Conservation (phyloP, 345 rosid species). For the Litchi chinensis region DNA sequence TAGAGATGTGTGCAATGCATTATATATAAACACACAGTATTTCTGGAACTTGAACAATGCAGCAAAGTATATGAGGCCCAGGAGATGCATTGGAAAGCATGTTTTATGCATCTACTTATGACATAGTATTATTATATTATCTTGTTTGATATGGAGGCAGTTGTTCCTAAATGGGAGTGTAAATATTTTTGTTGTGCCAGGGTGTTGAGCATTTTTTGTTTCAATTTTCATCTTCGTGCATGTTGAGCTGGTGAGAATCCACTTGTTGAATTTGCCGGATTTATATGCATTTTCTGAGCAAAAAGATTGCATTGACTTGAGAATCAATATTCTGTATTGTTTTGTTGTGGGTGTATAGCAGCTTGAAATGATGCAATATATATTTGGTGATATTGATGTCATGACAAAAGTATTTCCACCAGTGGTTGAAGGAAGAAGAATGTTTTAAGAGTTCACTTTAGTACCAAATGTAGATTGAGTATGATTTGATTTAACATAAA, state of each 20-base stretch:
- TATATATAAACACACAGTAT: neutral
- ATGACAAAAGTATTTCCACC: neutral
- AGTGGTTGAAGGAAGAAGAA: neutral
- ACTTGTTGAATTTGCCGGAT: neutral
- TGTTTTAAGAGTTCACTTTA: neutral
- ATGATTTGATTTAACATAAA: constrained; percentile 2
- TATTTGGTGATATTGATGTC: neutral
- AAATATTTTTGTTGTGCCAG: constrained; percentile 5
- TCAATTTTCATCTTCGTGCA: constrained; percentile 12
- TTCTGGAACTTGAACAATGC: neutral
- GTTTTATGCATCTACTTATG: constrained; percentile 1
- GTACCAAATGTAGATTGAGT: neutral
- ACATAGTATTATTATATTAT: neutral
- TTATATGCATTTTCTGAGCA: neutral
- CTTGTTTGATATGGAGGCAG: constrained; percentile 4
- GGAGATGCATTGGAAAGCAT: constrained; percentile 12
- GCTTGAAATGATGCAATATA: constrained; percentile 13
- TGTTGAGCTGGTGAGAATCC: constrained; percentile 6
- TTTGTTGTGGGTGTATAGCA: neutral
- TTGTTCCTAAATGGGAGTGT: constrained; percentile 4
- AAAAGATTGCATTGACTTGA: neutral
- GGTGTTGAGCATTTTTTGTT: constrained; percentile 12
- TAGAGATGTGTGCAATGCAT: constrained; percentile 1
- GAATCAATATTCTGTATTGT: constrained; percentile 4
- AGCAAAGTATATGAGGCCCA: neutral